phyloP scores from a whole-genome alignment of 371 early-diverging fungal species.

The Apophysomyces variabilis region DNA sequence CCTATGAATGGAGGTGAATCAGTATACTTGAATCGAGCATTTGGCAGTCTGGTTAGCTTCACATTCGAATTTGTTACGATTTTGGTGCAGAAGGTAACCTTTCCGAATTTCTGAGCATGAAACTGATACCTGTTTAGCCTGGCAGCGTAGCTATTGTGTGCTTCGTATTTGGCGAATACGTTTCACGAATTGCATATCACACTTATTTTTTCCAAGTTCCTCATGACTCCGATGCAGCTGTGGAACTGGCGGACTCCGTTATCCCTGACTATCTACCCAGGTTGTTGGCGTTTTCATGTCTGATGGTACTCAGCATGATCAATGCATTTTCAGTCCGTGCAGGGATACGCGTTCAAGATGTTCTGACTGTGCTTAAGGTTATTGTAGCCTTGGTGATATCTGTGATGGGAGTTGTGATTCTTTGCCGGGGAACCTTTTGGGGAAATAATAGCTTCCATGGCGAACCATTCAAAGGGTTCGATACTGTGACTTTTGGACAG shows the following conservation, averaged over 20 bases:
- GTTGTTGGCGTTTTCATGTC: constrained; percentile 66
- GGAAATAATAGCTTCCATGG: constrained; percentile 63
- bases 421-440: constrained; percentile 61
- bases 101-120: constrained; percentile 2
- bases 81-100: constrained; percentile 60
- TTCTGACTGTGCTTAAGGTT: constrained; percentile 84
- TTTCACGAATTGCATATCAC: constrained; percentile 66
- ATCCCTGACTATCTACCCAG: constrained; percentile 69
- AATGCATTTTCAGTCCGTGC: constrained; percentile 76
- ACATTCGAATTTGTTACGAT: constrained; percentile 81
- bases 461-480: constrained; percentile 65
- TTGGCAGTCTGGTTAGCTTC: constrained; percentile 80
- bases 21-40: constrained; percentile 80
- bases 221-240: constrained; percentile 50
- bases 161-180: constrained; percentile 79
- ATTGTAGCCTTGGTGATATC: constrained; percentile 78
- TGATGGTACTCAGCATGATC: constrained; percentile 68
- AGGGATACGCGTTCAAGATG: constrained; percentile 79
- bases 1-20: constrained; percentile 90
- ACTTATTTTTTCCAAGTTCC: constrained; percentile 55
- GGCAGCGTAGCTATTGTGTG: constrained; percentile 80
- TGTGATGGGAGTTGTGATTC: constrained; percentile 72
- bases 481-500: constrained; percentile 61
- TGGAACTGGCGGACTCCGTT: constrained; percentile 50
- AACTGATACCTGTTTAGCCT: constrained; percentile 45